Percentiles rank a stretch among this genome's conserved stretches.
Conservation (phyloP, 2,329 filamentous ascomycete genomes). For the Xylariaceae sp. region DNA sequence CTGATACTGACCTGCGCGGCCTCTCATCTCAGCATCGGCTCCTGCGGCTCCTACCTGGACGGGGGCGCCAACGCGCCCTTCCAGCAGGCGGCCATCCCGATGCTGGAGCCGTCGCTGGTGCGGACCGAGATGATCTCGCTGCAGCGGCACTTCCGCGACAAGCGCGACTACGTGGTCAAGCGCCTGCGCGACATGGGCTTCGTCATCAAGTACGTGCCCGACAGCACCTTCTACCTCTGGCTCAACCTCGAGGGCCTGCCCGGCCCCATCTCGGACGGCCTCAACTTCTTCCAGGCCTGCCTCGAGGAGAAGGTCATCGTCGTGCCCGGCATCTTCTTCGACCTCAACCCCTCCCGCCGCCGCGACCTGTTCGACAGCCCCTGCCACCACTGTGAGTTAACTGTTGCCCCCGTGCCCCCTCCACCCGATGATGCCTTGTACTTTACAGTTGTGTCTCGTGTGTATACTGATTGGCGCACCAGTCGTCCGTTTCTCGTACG, state of each 20-base stretch:
- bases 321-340: conserved; percentile 96
- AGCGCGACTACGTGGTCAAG: conserved; percentile 83
- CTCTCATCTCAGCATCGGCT: conserved; percentile 63
- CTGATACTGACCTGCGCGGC: conserved; percentile 6
- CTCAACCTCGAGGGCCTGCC: conserved; percentile 62
- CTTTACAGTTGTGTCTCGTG: neutral
- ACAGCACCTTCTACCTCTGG: conserved; percentile 92
- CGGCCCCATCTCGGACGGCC: conserved; percentile 76
- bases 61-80: conserved; percentile 92
- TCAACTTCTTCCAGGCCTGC: conserved; percentile 96
- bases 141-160: conserved; percentile 80
- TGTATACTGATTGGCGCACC: conserved; percentile 1
- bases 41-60: conserved; percentile 88
- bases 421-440: neutral
- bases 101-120: conserved; percentile 83
- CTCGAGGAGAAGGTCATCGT: conserved; percentile 92
- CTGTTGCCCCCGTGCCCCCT: neutral
- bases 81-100: conserved; percentile 85
- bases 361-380: conserved; percentile 90
- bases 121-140: conserved; percentile 81
- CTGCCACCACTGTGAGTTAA: conserved; percentile 71
- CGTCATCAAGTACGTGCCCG: conserved; percentile 72
- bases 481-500: conserved; percentile 75
- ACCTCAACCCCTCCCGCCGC: conserved; percentile 82
- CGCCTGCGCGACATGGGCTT: conserved; percentile 83